Base-by-base conservation (phyloP, 1,284 basidiomycete genomes). In the Trametes polyzona region DNA sequence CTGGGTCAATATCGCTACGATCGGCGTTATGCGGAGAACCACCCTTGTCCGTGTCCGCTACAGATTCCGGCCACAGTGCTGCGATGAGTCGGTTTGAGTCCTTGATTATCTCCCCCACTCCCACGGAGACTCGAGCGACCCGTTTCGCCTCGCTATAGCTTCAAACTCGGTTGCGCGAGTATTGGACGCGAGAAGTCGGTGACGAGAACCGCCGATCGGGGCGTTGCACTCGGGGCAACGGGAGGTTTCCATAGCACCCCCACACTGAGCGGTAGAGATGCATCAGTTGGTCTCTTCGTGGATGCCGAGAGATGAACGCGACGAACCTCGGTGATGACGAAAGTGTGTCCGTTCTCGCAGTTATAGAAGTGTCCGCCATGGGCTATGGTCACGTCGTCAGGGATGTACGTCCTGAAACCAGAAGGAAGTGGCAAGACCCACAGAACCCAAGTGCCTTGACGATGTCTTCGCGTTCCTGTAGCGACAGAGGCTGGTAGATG, bases 211-310 rank as follows among this genome's bases (percentile, higher is more conserved):
- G 36, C 85, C 86, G 56, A 87, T 80, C 0, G 55, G 57, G 1
- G 74, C 81, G 16, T 74, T 74, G 63, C 84, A 87, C 65, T 88
- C 86, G 0, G 81, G 79, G 57, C 86, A 87, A 5, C 21, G 65
- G 4, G 77, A 62, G 3, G 51, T 59, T 59, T 81, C 23, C 76
- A 76, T 79, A 1, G 83, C 83, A 3, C 82, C 83, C 47, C 83
- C 82, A 55, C 84, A 84, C 82, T 86, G 39, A 11, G 21, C 8
- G 4, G 7, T 17, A 8, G 14, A 26, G 16, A 9, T 9, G 26
- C n/a, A 14, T 4, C 11, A 41, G 23, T 11, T 3, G 12, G 10
- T 2, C 24, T 10, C n/a, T 4, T 14, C 3, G 16, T 19, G n/a
- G 12, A 16, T 6, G 12, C 11, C 21, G 2, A 1, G 16, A 16